A percentile compares a stretch with the other conserved stretches of the same genome.
Conservation (phyloP, 139 green algal genomes). For the Chlamydomonas urium region DNA sequence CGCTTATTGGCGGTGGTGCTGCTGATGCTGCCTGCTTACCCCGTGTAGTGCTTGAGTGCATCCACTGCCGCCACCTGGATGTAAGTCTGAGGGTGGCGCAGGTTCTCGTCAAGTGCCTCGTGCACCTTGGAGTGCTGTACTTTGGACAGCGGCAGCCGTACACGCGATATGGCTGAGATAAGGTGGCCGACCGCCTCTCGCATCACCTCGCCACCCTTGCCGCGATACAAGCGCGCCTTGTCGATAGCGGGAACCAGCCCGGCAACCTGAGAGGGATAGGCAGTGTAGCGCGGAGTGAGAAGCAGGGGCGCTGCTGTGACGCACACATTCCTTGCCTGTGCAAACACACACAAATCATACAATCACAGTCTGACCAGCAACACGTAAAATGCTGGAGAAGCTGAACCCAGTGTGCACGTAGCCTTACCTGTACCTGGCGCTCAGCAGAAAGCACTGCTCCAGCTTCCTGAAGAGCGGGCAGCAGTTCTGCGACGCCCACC, state of each 20-base stretch:
- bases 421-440: background rate
- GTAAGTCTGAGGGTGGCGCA: slow-evolving; percentile 62
- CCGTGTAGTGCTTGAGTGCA: slow-evolving; percentile 56
- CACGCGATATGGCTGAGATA: slow-evolving; percentile 34
- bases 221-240: slow-evolving; percentile 69
- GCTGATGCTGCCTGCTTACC: background rate
- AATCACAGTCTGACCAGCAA: too few species aligned
- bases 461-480: slow-evolving; percentile 55
- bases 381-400: too few species aligned
- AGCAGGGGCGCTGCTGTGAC: too few species aligned
- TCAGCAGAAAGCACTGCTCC: background rate
- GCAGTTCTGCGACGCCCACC: slow-evolving; percentile 67
- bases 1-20: too few species aligned
- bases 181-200: slow-evolving; percentile 66
- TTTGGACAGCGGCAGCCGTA: slow-evolving; percentile 38
- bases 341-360: too few species aligned
- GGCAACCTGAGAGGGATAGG: slow-evolving; percentile 28
- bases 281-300: too few species aligned
- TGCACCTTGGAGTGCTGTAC: slow-evolving; percentile 48
- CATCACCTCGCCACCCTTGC: slow-evolving; percentile 90
- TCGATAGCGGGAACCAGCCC: slow-evolving; percentile 59
- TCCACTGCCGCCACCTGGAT: slow-evolving; percentile 61
- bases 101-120: slow-evolving; percentile 65
- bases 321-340: too few species aligned
- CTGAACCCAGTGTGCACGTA: background rate